Conservation (phyloP, 2,329 filamentous ascomycete genomes). For the Talaromyces rugulosus region DNA sequence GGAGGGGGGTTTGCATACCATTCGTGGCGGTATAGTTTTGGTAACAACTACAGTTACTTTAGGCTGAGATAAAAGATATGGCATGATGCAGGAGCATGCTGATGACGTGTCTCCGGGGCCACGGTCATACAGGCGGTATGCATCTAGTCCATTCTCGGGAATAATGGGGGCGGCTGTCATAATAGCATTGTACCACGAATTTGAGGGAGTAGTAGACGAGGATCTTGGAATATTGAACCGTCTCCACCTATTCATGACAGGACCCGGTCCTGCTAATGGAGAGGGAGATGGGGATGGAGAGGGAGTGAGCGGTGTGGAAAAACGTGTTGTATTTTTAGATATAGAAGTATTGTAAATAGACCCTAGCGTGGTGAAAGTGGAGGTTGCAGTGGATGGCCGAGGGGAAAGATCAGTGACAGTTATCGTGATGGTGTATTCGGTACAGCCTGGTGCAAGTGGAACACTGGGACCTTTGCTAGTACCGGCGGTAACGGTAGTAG, state of each 20-base stretch:
- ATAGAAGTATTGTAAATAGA: not conserved
- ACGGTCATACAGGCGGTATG: not conserved
- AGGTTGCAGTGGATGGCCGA: not conserved
- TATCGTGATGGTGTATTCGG: not conserved
- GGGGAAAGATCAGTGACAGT: not conserved
- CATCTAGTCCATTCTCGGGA: not conserved
- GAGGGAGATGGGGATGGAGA: not conserved
- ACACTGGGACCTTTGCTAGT: not conserved
- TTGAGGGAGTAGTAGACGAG: not conserved
- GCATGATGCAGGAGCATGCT: conserved; percentile 3
- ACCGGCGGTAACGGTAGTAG: not conserved
- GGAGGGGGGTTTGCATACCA: not conserved
- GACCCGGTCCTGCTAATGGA: not conserved
- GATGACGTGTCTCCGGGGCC: not conserved
- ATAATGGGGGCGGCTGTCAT: not conserved
- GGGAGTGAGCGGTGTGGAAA: not conserved
- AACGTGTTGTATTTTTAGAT: not conserved
- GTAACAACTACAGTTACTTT: not conserved
- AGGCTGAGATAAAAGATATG: not conserved
- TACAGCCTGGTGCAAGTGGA: not conserved
- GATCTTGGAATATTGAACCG: not conserved
- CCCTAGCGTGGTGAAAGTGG: not conserved
- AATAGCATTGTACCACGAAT: not conserved
- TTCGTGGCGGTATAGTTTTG: not conserved
- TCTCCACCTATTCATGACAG: not conserved